A percentile compares a stretch with the other conserved stretches of the same genome.
Conservation (phyloP, 441 rosid genomes). For the Mallotus japonicus region DNA sequence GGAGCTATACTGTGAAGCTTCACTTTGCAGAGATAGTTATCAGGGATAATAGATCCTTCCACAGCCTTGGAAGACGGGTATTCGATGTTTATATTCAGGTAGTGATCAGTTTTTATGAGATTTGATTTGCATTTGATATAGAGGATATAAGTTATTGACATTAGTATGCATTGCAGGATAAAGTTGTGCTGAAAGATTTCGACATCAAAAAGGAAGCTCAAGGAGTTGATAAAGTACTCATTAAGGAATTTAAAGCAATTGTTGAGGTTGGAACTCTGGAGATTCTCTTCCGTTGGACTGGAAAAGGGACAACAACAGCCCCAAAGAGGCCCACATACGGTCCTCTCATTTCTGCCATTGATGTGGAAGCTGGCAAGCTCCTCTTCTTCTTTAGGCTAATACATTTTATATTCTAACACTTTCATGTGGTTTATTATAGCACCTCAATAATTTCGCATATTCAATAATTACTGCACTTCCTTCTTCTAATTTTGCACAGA, state of each 20-base stretch:
- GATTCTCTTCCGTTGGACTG: neutral
- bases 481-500: slow-evolving; percentile 9
- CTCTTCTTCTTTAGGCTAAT: neutral
- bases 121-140: neutral
- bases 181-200: slow-evolving; percentile 25
- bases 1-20: slow-evolving; percentile 28
- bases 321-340: slow-evolving; percentile 22
- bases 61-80: slow-evolving; percentile 22
- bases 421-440: too few species aligned
- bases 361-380: slow-evolving; percentile 18
- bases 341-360: slow-evolving; percentile 27
- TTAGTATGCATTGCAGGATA: slow-evolving; percentile 7
- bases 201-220: slow-evolving; percentile 24
- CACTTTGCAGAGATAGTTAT: slow-evolving; percentile 27
- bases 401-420: neutral
- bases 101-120: neutral
- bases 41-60: slow-evolving; percentile 19
- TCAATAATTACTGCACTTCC: too few species aligned
- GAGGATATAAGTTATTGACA: neutral
- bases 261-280: slow-evolving; percentile 17
- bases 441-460: too few species aligned
- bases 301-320: slow-evolving; percentile 27
- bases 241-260: slow-evolving; percentile 11
- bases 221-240: slow-evolving; percentile 21
- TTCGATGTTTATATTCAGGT: slow-evolving; percentile 31